Base-by-base conservation (phyloP, 2,329 filamentous ascomycete genomes). In the Emergomyces pasteurianus region DNA sequence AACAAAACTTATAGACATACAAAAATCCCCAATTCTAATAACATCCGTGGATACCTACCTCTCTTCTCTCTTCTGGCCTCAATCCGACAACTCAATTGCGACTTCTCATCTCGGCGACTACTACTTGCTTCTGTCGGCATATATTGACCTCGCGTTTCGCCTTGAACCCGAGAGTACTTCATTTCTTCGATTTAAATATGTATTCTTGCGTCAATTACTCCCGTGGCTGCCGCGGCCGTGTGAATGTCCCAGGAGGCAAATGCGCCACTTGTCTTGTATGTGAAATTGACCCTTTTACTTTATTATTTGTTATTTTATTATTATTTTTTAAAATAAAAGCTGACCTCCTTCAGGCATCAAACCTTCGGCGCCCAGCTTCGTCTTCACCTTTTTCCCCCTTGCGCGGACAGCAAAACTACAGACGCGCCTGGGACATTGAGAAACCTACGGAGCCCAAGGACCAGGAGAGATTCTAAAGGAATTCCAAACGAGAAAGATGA, bases 171-270 rank as follows among this genome's bases (percentile, higher is more conserved):
- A 26, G 31, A 18, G 23, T 31, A 43, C 36, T 16, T 10, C 23
- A 9, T 12, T 28, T n/a, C 7, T 16, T 31, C 14, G 12, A 16
- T 21, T 9, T 47, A 34, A 71, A 50, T 60, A 79, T 79, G 77
- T 78, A 73, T 70, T 79, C 77, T 36, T 79, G 77, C 70, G 72
- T 72, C 61, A 79, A 79, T 65, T 77, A 78, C 61, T 74, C 76
- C 60, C 75, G 77, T 58, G 77, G 77, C 54, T 79, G 77, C 70
- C 75, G 77, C 61, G 76, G 77, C 63, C 76, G 77, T 61, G 75
- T 72, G 62, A 78, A 78, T 65, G 68, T 69, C 43, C 66, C 70
- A 57, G 76, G 76, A 56, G 73, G 70, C 40, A 78, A 76, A 66
- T 79, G 77, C 66, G 63, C 70, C 42, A 76, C 78, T 65, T 79